phyloP scores from a whole-genome alignment of 2,329 filamentous ascomycete species.

The Clonostachys solani region DNA sequence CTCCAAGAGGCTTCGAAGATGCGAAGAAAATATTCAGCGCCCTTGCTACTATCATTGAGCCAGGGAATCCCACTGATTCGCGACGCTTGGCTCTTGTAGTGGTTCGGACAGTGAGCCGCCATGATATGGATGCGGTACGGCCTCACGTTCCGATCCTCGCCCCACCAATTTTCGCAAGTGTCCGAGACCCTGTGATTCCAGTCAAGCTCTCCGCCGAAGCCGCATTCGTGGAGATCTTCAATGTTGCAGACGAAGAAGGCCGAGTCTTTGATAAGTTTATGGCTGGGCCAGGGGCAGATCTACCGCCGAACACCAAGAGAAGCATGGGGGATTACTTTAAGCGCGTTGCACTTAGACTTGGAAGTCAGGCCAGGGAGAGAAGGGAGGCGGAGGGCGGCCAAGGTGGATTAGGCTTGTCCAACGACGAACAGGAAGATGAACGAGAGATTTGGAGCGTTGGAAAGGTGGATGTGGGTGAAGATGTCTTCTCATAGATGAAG shows the following conservation, averaged over 20 bases:
- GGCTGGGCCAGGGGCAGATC: slow-evolving; percentile 57
- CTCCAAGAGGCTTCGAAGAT: slow-evolving; percentile 67
- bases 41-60: slow-evolving; percentile 69
- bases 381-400: slow-evolving; percentile 87
- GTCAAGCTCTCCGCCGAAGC: slow-evolving; percentile 94
- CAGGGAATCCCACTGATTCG: slow-evolving; percentile 75
- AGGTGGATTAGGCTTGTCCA: slow-evolving; percentile 79
- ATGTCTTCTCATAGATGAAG: neutral
- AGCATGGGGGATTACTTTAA: slow-evolving; percentile 98
- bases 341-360: slow-evolving; percentile 78
- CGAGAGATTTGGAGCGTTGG: slow-evolving; percentile 95
- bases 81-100: slow-evolving; percentile 85
- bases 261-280: slow-evolving; percentile 91
- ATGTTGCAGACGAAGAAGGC: slow-evolving; percentile 80
- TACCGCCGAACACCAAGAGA: slow-evolving; percentile 72
- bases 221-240: slow-evolving; percentile 87
- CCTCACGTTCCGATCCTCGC: slow-evolving; percentile 80
- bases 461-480: slow-evolving; percentile 73
- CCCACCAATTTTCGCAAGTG: slow-evolving; percentile 80
- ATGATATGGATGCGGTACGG: slow-evolving; percentile 74
- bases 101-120: slow-evolving; percentile 76
- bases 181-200: slow-evolving; percentile 88
- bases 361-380: slow-evolving; percentile 82
- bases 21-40: slow-evolving; percentile 78
- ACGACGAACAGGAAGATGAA: slow-evolving; percentile 92